These are phyloP conservation scores for Diddensiella caesifluorescens DNA, from an alignment of 805 yeast genomes.

Conservation along the genomic window DNA sequence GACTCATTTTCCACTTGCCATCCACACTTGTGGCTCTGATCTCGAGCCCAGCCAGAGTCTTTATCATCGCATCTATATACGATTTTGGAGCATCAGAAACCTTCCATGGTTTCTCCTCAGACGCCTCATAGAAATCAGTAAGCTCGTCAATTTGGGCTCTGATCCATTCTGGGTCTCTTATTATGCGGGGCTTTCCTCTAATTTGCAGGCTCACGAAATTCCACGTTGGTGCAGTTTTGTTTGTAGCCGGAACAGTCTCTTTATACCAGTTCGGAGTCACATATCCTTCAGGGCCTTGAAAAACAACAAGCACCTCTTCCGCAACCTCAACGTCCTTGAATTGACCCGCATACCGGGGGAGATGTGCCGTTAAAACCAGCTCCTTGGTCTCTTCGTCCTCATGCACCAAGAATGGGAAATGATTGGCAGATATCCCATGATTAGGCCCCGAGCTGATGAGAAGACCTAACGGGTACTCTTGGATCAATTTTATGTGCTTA, in stretches of 20 bases:
- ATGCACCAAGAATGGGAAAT: conserved; percentile 48
- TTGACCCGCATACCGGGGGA: conserved; percentile 51
- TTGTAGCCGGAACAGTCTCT: conserved; percentile 46
- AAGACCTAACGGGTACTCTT: conserved; percentile 48
- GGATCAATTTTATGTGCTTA: conserved; percentile 35
- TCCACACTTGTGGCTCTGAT: conserved; percentile 44
- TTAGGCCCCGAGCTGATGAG: conserved; percentile 33
- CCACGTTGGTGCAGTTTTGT: conserved; percentile 68
- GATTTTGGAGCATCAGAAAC: conserved; percentile 52
- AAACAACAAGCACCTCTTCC: conserved; percentile 44
- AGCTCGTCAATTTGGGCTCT: conserved; percentile 40
- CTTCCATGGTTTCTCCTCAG: conserved; percentile 42
- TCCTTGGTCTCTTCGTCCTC: conserved; percentile 35
- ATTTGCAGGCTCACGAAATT: conserved; percentile 55
- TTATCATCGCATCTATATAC: conserved; percentile 40
- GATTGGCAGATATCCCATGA: conserved; percentile 46
- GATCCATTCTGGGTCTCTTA: conserved; percentile 44
- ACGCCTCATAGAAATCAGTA: conserved; percentile 44
- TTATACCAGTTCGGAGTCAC: conserved; percentile 58
- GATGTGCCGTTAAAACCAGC: conserved; percentile 44
- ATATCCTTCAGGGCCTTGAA: conserved; percentile 46
- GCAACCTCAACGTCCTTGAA: conserved; percentile 28
- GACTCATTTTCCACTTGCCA: conserved; percentile 57
- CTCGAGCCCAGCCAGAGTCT: conserved; percentile 52
- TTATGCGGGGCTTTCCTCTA: conserved; percentile 44